A percentile compares a stretch with the other conserved stretches of the same genome.
These are phyloP conservation scores for Termitomyces bulborhizus DNA, from an alignment of 768 basidiomycete genomes.

Conservation along the genomic window DNA sequence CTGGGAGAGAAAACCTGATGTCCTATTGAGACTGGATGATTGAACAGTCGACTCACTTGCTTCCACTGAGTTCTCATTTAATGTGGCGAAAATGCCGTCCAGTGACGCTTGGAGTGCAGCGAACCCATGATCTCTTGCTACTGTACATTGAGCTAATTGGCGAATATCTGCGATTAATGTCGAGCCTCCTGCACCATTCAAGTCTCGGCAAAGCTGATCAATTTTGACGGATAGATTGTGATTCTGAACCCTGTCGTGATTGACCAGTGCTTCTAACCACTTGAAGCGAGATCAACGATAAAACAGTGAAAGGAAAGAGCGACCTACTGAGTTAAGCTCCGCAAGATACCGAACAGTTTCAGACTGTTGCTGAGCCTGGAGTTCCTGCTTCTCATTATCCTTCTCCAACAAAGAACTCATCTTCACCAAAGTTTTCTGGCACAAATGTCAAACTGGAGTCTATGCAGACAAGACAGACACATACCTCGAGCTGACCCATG, in stretches of 20 bases:
- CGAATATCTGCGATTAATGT: constrained; percentile 31
- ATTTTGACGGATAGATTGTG: constrained; percentile 54
- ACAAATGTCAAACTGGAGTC: neutral
- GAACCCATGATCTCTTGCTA: constrained; percentile 29
- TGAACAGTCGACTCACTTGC: constrained; percentile 10
- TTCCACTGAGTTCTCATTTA: constrained; percentile 17
- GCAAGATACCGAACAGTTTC: constrained; percentile 76
- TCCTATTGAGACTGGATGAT: neutral
- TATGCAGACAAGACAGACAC: neutral
- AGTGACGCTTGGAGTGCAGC: constrained; percentile 33
- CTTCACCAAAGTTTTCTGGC: constrained; percentile 26
- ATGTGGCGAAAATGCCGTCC: constrained; percentile 26
- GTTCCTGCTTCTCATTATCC: constrained; percentile 39
- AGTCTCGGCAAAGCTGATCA: constrained; percentile 49
- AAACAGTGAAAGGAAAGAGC: neutral
- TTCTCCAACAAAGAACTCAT: constrained; percentile 43
- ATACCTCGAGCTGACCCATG: neutral
- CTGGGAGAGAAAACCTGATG: neutral
- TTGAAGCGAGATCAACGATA: constrained; percentile 18
- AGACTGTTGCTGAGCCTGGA: constrained; percentile 58
- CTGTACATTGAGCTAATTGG: constrained; percentile 25
- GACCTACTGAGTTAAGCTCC: constrained; percentile 61
- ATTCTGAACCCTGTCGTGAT: constrained; percentile 68
- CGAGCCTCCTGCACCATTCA: constrained; percentile 30
- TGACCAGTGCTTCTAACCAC: constrained; percentile 85